Evolutionary conservation across 441 rosid species (phyloP).

Genomic region (Pelargonium cotyledonis): DNA sequence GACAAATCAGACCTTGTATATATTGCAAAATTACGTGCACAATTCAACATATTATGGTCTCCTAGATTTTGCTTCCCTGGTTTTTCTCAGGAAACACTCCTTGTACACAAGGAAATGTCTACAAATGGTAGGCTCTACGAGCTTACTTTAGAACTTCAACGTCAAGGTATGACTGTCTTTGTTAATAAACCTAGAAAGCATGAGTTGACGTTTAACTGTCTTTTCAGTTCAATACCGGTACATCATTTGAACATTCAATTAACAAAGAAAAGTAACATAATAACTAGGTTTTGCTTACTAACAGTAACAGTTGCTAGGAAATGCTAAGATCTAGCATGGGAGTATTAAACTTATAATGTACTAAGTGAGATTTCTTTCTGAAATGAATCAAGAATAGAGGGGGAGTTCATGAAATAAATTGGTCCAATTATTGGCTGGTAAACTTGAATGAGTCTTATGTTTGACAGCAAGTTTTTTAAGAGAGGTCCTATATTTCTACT

Average conservation of each 20-base stretch:
- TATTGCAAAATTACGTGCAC: neutral
- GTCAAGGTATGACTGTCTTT: slow-evolving; percentile 29
- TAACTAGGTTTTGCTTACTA: neutral
- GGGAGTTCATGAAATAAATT: neutral
- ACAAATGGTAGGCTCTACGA: slow-evolving; percentile 21
- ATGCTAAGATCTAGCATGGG: neutral
- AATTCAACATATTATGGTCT: neutral
- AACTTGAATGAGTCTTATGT: neutral
- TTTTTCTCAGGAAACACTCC: slow-evolving; percentile 39
- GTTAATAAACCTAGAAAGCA: neutral
- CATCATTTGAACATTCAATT: neutral
- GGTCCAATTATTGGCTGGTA: neutral
- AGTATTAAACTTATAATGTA: neutral
- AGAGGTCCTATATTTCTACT: neutral
- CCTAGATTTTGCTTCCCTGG: slow-evolving; percentile 13
- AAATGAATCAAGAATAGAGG: neutral
- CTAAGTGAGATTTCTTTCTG: neutral
- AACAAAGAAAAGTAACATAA: neutral
- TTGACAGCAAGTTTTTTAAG: neutral
- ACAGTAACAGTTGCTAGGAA: neutral
- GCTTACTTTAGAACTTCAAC: slow-evolving; percentile 27
- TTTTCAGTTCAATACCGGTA: neutral
- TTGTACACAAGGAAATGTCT: slow-evolving; percentile 37
- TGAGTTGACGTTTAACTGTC: neutral
- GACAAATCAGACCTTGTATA: neutral